Conservation (phyloP, 345 rosid genomes). For the Sisymbrium altissimum region DNA sequence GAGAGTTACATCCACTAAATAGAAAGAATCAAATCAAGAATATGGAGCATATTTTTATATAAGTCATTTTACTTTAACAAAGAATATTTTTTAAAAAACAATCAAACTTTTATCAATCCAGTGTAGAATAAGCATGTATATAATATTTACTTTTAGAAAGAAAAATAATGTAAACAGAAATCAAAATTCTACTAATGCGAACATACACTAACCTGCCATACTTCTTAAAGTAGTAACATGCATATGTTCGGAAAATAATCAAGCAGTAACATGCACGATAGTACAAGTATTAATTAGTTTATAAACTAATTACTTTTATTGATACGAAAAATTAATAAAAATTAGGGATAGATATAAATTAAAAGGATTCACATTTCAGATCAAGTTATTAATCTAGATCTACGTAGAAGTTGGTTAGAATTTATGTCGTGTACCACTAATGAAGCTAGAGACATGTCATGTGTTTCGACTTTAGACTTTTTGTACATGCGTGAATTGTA, state of each 20-base stretch:
- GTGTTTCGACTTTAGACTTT: constrained; percentile 24
- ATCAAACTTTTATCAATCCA: constrained; percentile 4
- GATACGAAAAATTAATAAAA: background rate
- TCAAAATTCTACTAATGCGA: background rate
- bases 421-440: constrained; percentile 30
- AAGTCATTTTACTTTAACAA: constrained; percentile 7
- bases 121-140: constrained; percentile 5
- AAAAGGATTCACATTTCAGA: background rate
- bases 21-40: constrained; percentile 20
- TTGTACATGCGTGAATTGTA: constrained; percentile 6
- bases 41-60: constrained; percentile 1
- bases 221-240: constrained; percentile 23
- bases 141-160: background rate
- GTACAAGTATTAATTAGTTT: background rate
- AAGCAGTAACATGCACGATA: constrained; percentile 30
- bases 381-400: constrained; percentile 26
- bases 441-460: constrained; percentile 33
- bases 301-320: background rate
- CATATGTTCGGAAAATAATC: constrained; percentile 8
- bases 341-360: background rate
- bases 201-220: constrained; percentile 7
- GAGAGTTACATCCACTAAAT: constrained; percentile 26
- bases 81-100: background rate
- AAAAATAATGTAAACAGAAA: background rate
- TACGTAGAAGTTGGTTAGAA: constrained; percentile 35